Evolutionary conservation across 108 stramenopile species (phyloP).

Genomic region (Stephanodiscus minutulus): DNA sequence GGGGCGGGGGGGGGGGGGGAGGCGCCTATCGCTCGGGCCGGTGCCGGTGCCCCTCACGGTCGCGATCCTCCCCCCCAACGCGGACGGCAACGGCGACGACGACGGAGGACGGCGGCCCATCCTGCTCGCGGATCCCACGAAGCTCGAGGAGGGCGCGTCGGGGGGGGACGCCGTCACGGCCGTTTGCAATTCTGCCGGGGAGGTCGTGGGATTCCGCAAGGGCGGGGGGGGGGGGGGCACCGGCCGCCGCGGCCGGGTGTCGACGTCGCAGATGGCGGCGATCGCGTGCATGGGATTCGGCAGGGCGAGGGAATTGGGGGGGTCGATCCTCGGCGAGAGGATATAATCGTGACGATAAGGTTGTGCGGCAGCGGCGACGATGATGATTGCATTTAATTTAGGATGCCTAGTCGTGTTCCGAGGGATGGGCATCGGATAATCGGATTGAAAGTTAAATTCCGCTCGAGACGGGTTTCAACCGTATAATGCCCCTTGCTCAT

Average conservation of each 20-base stretch:
- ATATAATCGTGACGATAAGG: not conserved
- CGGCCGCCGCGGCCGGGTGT: too few relatives aligned
- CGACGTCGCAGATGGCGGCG: conserved; percentile 34
- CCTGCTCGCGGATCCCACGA: conserved; percentile 43
- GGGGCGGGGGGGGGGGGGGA: conserved; percentile 23
- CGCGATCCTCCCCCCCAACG: conserved; percentile 29
- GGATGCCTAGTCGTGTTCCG: too few relatives aligned
- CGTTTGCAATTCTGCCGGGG: conserved; percentile 37
- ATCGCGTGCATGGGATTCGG: conserved; percentile 36
- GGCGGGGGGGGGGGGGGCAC: too few relatives aligned
- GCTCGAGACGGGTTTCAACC: not conserved
- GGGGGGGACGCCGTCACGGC: conserved; percentile 36
- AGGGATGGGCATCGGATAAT: too few relatives aligned
- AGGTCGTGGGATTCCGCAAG: conserved; percentile 40
- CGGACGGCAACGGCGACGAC: not conserved
- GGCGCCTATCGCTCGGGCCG: conserved; percentile 38
- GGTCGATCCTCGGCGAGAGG: conserved; percentile 15
- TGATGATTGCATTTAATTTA: not conserved
- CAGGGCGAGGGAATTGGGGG: conserved; percentile 41
- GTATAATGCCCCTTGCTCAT: too few relatives aligned
- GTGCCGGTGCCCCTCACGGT: conserved; percentile 40
- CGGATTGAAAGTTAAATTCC: too few relatives aligned
- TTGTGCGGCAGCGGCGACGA: not conserved
- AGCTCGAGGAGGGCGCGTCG: conserved; percentile 42
- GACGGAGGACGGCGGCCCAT: not conserved